Percentiles rank a stretch among this genome's conserved stretches.
phyloP scores from a whole-genome alignment of 2,329 filamentous ascomycete genomes.

The Aspergillus neotritici region DNA sequence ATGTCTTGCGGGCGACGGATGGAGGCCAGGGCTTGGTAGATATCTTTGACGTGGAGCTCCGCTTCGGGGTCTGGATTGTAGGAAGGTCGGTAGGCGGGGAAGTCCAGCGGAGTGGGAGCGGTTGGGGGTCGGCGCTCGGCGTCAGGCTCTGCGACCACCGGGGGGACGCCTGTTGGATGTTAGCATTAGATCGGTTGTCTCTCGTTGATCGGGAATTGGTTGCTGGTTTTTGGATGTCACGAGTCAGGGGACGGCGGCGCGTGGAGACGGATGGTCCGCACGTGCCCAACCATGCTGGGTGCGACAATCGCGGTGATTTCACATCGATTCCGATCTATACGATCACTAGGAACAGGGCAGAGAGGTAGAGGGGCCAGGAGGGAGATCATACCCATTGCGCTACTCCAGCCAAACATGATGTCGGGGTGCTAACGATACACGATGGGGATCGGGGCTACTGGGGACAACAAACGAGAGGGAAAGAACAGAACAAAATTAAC shows the following conservation, averaged over 20 bases:
- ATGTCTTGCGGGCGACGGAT: conserved; percentile 40
- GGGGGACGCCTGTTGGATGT: conserved; percentile 25
- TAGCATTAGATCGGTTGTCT: conserved; percentile 6
- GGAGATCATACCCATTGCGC: conserved; percentile 26
- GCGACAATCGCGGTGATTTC: no score
- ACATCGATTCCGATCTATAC: no score
- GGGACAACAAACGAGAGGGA: neutral
- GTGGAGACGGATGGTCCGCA: no score
- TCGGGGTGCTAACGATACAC: neutral
- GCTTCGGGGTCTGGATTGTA: conserved; percentile 30
- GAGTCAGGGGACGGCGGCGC: neutral
- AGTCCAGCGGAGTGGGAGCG: conserved; percentile 47
- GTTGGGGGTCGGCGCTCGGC: conserved; percentile 46
- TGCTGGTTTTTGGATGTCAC: neutral
- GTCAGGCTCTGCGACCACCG: conserved; percentile 29
- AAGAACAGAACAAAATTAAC: neutral
- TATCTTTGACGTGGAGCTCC: conserved; percentile 30
- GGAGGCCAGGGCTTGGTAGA: conserved; percentile 42
- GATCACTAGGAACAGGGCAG: no score
- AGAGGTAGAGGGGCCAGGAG: neutral
- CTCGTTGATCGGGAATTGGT: neutral
- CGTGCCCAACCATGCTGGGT: no score
- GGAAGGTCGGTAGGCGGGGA: conserved; percentile 44
- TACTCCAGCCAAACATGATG: conserved; percentile 33
- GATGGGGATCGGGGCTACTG: neutral